Evolutionary conservation across 73 alveolate species (phyloP).

Genomic region (Effrenium voratum): DNA sequence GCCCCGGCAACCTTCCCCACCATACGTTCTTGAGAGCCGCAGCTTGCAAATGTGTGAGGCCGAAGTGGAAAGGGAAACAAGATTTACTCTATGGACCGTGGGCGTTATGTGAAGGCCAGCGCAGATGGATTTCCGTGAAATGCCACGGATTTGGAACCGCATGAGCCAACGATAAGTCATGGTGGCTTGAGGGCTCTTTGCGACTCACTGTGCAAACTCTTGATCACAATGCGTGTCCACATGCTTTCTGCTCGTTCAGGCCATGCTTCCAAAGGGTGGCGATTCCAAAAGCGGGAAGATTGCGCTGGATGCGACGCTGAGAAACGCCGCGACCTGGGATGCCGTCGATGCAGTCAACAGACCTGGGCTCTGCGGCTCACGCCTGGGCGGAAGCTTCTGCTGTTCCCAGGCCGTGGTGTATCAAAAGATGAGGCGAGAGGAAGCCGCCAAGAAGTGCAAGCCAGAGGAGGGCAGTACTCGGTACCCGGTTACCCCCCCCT

Average conservation of each 20-base stretch:
- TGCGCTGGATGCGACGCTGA: conserved; percentile 91
- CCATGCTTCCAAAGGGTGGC: conserved; percentile 93
- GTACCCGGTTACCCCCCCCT: too few relatives aligned
- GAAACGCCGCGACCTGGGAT: too few relatives aligned
- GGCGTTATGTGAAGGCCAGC: conserved; percentile 77
- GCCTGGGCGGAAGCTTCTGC: background rate
- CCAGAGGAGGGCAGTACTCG: conserved; percentile 49
- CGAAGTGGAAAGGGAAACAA: conserved; percentile 91
- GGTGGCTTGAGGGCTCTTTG: background rate
- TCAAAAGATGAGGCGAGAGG: conserved; percentile 90
- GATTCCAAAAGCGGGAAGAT: conserved; percentile 85
- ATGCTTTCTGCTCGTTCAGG: background rate
- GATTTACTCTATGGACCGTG: conserved; percentile 94
- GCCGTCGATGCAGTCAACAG: too few relatives aligned
- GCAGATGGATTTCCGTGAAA: background rate
- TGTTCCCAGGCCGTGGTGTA: conserved; percentile 70
- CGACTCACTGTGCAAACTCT: background rate
- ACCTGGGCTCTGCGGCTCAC: too few relatives aligned
- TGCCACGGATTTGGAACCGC: background rate
- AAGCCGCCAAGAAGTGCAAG: conserved; percentile 78
- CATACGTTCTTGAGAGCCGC: too few relatives aligned
- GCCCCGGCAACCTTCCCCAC: too few relatives aligned
- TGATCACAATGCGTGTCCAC: background rate
- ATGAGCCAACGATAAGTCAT: too few relatives aligned
- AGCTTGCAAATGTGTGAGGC: too few relatives aligned